phyloP scores from a whole-genome alignment of 1,284 basidiomycete genomes.

The Rhodotorula sp. region DNA sequence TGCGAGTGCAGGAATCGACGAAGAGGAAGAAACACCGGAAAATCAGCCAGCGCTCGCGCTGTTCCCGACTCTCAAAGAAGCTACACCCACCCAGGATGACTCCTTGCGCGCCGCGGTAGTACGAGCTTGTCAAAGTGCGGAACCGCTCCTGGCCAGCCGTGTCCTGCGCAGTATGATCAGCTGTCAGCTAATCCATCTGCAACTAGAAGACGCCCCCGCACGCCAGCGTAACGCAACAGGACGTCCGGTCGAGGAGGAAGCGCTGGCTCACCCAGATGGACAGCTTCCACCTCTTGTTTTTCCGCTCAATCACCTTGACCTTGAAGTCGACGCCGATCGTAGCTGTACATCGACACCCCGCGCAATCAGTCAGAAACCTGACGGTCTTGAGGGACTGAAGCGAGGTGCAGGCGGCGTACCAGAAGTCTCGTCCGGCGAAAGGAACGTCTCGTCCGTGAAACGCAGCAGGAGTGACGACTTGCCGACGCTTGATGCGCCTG shows the following conservation, averaged over 20 bases:
- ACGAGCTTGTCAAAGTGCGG: conserved; percentile 84
- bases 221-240: not conserved
- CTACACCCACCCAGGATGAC: conserved; percentile 65
- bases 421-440: conserved; percentile 88
- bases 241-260: not conserved
- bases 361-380: not conserved
- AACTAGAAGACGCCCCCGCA: too few relatives aligned
- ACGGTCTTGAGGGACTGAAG: too few relatives aligned
- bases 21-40: not conserved
- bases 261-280: conserved; percentile 54
- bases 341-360: not conserved
- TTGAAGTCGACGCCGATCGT: conserved; percentile 53
- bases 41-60: not conserved
- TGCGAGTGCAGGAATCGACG: not conserved
- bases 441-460: conserved; percentile 95
- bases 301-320: conserved; percentile 49
- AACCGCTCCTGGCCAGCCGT: conserved; percentile 89
- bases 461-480: conserved; percentile 79
- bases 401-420: conserved; percentile 64
- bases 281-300: conserved; percentile 56
- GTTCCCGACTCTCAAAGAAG: not conserved
- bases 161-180: conserved; percentile 57
- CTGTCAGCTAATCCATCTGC: too few relatives aligned
- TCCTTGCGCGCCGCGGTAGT: conserved; percentile 90
- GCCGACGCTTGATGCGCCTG: conserved; percentile 41